These are phyloP conservation scores for Patellaria atrata DNA, from an alignment of 495 filamentous ascomycete genomes.

Conservation along the genomic window DNA sequence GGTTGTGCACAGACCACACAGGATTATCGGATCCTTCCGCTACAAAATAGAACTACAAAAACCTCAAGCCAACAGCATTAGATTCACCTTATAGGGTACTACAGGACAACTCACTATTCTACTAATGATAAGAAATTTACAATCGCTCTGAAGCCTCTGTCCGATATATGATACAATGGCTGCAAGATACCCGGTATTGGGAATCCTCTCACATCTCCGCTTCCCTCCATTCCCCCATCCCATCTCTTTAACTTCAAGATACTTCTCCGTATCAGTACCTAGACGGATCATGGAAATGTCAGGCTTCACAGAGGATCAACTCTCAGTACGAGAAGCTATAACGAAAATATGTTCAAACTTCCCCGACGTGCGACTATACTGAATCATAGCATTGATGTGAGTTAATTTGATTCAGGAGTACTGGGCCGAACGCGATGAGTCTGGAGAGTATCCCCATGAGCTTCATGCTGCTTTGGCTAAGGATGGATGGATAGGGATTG, in stretches of 20 bases:
- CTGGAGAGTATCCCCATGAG: constrained; percentile 52
- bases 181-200: too few species aligned
- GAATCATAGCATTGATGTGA: constrained; percentile 5
- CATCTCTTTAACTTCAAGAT: constrained; percentile 10
- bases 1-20: too few species aligned
- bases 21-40: too few species aligned
- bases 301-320: constrained; percentile 56
- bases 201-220: constrained; percentile 1
- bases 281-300: constrained; percentile 51
- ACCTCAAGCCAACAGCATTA: too few species aligned
- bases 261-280: constrained; percentile 24
- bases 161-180: neutral
- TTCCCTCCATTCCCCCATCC: too few species aligned
- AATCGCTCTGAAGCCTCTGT: too few species aligned
- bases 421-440: constrained; percentile 56
- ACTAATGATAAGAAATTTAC: too few species aligned
- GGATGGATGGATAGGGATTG: constrained; percentile 74
- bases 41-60: too few species aligned
- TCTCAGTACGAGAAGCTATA: constrained; percentile 57
- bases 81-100: too few species aligned
- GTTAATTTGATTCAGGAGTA: constrained; percentile 33
- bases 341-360: constrained; percentile 47
- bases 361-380: constrained; percentile 19
- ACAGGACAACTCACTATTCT: too few species aligned
- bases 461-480: constrained; percentile 62